phyloP scores from a whole-genome alignment of 2,329 filamentous ascomycete genomes.

The Penicillium sp. region DNA sequence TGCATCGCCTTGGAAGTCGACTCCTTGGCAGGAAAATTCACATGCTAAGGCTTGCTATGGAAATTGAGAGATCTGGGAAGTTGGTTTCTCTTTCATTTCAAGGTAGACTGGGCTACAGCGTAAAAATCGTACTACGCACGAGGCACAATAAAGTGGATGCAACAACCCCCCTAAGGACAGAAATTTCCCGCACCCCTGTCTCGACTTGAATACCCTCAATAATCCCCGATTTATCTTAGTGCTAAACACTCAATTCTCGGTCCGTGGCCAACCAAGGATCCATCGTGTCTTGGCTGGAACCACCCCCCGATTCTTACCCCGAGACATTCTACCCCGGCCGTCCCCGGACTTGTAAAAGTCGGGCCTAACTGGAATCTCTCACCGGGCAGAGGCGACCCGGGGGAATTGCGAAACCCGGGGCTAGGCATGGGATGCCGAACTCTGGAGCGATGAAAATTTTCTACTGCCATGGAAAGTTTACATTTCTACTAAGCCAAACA shows the following conservation, averaged over 20 bases:
- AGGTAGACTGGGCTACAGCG: no score
- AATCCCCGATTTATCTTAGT: no score
- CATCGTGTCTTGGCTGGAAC: not conserved
- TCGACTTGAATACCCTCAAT: no score
- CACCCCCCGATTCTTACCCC: not conserved
- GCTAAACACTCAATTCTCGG: no score
- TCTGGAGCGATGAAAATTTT: not conserved
- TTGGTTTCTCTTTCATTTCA: no score
- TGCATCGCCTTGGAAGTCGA: no score
- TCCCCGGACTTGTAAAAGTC: not conserved
- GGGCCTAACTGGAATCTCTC: not conserved
- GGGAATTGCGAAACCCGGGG: not conserved
- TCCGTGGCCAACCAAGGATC: not conserved
- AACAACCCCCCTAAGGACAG: no score
- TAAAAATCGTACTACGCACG: no score
- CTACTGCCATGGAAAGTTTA: not conserved
- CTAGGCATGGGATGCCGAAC: not conserved
- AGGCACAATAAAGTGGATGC: no score
- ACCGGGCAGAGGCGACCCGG: not conserved
- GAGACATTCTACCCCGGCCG: not conserved
- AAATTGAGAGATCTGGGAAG: no score
- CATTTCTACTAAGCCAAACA: not conserved
- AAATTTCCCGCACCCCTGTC: not conserved
- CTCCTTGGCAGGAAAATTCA: no score
- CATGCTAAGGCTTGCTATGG: no score